phyloP scores from a whole-genome alignment of 495 filamentous ascomycete genomes.

The Cercophora scortea region DNA sequence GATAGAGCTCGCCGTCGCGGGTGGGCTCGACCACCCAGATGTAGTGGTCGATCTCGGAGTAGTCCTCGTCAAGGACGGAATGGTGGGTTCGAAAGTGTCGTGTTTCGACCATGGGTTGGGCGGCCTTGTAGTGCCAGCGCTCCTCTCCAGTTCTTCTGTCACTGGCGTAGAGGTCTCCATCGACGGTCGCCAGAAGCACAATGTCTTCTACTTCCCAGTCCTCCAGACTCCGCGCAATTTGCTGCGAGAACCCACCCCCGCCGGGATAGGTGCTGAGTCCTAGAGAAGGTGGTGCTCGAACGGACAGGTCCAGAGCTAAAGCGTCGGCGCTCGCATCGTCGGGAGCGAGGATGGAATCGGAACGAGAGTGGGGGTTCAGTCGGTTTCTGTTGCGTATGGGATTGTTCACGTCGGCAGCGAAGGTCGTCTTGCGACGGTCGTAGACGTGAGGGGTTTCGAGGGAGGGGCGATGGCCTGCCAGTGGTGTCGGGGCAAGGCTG shows the following conservation, averaged over 20 bases:
- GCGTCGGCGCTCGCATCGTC: slow-evolving; percentile 88
- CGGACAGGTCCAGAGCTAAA: slow-evolving; percentile 83
- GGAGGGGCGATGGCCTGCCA: slow-evolving; percentile 15
- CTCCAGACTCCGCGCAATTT: slow-evolving; percentile 90
- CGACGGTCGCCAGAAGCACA: slow-evolving; percentile 98
- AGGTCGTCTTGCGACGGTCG: slow-evolving; percentile 17
- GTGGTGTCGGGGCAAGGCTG: slow-evolving; percentile 12
- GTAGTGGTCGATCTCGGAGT: slow-evolving; percentile 65
- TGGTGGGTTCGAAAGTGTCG: slow-evolving; percentile 69
- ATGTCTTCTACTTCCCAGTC: slow-evolving; percentile 99
- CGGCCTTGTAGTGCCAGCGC: slow-evolving; percentile 76
- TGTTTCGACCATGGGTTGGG: slow-evolving; percentile 83
- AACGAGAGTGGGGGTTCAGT: slow-evolving; percentile 7
- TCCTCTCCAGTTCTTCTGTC: slow-evolving; percentile 77
- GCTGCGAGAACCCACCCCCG: slow-evolving; percentile 60
- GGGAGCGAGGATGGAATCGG: slow-evolving; percentile 36
- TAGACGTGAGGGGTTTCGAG: slow-evolving; percentile 17
- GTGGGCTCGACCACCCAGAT: slow-evolving; percentile 97
- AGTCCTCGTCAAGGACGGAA: slow-evolving; percentile 48
- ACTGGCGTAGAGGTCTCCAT: slow-evolving; percentile 89
- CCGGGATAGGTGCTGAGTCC: slow-evolving; percentile 44
- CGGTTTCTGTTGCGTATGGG: slow-evolving; percentile 6
- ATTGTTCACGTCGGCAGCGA: slow-evolving; percentile 7
- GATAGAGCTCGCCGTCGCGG: slow-evolving; percentile 79
- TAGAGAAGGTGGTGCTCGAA: slow-evolving; percentile 72